phyloP scores from a whole-genome alignment of 2,329 filamentous ascomycete species.

The Stagonosporopsis tanaceti region DNA sequence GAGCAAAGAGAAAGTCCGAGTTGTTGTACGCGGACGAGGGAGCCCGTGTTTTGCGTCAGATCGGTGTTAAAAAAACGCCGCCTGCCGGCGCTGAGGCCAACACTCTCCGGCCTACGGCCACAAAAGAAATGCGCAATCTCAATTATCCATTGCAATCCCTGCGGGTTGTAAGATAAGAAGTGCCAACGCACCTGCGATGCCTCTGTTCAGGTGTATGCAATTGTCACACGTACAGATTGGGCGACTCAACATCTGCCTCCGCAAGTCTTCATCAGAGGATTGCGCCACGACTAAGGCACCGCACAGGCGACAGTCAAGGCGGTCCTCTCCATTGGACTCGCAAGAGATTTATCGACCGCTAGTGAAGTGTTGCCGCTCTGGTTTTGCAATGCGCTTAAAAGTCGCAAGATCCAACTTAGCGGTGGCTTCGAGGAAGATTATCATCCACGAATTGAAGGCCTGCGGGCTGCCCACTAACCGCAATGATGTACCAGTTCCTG shows the following conservation, averaged over 20 bases:
- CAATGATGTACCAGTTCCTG: not conserved
- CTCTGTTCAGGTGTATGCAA: not conserved
- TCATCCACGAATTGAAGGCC: slow-evolving; percentile 7
- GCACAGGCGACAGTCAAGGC: not conserved
- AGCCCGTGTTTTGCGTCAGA: not conserved
- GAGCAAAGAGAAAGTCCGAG: not conserved
- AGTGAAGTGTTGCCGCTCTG: too few relatives aligned
- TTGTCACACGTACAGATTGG: not conserved
- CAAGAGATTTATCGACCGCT: too few relatives aligned
- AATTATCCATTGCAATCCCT: not conserved
- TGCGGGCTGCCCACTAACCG: not conserved
- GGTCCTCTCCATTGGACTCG: too few relatives aligned
- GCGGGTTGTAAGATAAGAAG: not conserved
- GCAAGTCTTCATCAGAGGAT: not conserved
- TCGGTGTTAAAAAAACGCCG: not conserved
- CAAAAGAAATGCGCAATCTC: not conserved
- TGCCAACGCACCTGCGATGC: not conserved
- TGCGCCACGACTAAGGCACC: not conserved
- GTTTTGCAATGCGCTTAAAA: too few relatives aligned
- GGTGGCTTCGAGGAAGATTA: not conserved
- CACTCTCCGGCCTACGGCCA: too few relatives aligned
- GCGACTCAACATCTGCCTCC: too few relatives aligned
- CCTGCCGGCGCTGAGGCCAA: not conserved
- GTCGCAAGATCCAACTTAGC: too few relatives aligned
- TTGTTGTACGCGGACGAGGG: slow-evolving; percentile 14